These are phyloP conservation scores for Kwoniella dejecticola DNA, from an alignment of 768 basidiomycete genomes.

Conservation along the genomic window DNA sequence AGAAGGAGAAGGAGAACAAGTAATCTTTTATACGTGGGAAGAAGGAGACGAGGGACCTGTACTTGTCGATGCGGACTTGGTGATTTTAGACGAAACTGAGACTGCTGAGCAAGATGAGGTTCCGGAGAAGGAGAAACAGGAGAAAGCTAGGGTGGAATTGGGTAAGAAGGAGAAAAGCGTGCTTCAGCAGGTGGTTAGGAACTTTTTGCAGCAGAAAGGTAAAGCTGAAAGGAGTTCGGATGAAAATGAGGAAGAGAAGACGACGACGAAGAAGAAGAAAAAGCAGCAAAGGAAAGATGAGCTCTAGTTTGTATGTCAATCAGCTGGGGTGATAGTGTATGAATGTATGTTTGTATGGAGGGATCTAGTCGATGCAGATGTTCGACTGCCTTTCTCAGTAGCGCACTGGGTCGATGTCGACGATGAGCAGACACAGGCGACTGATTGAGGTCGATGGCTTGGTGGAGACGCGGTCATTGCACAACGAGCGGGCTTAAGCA, in stretches of 20 bases:
- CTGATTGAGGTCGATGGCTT: too few relatives aligned
- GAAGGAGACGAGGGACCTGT: slow-evolving; percentile 26
- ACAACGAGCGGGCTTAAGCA: too few relatives aligned
- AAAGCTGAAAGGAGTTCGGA: not conserved
- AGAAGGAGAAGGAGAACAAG: slow-evolving; percentile 7
- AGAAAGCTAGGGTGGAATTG: slow-evolving; percentile 1
- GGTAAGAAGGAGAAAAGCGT: slow-evolving; percentile 24
- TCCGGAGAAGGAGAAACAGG: not conserved
- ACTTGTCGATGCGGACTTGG: slow-evolving; percentile 21
- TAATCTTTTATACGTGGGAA: slow-evolving; percentile 19
- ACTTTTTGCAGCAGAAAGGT: slow-evolving; percentile 16
- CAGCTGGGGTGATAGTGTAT: too few relatives aligned
- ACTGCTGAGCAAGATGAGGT: not conserved
- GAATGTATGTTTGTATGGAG: too few relatives aligned
- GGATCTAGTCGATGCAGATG: too few relatives aligned
- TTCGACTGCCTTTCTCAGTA: too few relatives aligned
- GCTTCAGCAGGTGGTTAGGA: slow-evolving; percentile 26
- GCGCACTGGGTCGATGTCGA: too few relatives aligned
- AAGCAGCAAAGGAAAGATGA: too few relatives aligned
- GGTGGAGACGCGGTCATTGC: too few relatives aligned
- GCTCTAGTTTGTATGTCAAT: too few relatives aligned
- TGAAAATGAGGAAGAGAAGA: slow-evolving; percentile 9
- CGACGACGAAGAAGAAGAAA: slow-evolving; percentile 20
- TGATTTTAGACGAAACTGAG: not conserved
- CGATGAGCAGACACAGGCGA: too few relatives aligned